Conservation (phyloP, 805 yeast genomes). For the Lipomyces mesembrius region DNA sequence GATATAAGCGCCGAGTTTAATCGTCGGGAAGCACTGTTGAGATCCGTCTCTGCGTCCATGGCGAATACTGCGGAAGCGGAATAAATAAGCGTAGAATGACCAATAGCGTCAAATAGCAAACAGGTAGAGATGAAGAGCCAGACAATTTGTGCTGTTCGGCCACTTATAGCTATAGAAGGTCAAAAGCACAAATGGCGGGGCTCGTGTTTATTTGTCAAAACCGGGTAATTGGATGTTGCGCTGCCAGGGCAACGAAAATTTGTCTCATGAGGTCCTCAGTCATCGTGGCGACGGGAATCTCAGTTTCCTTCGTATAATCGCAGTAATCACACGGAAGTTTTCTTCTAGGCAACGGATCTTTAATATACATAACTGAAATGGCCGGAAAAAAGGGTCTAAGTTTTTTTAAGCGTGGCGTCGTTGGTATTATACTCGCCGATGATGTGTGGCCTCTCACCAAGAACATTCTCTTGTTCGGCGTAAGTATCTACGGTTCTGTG, state of each 20-base stretch:
- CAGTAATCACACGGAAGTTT: neutral
- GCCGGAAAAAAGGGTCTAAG: constrained; percentile 11
- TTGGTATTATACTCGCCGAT: constrained; percentile 20
- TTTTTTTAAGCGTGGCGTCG: constrained; percentile 9
- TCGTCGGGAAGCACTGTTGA: constrained; percentile 28
- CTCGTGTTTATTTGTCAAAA: neutral
- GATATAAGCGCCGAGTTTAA: constrained; percentile 29
- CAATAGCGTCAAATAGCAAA: neutral
- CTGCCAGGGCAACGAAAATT: constrained; percentile 3
- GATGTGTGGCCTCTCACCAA: constrained; percentile 31
- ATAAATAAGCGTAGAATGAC: neutral
- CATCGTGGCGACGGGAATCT: neutral
- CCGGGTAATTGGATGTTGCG: neutral
- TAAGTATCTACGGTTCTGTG: constrained; percentile 9
- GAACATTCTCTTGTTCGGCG: constrained; percentile 26
- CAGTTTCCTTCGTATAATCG: neutral
- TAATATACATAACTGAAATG: constrained; percentile 16
- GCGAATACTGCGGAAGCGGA: neutral
- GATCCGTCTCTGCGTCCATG: constrained; percentile 36
- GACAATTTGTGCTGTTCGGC: neutral
- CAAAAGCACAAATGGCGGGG: neutral
- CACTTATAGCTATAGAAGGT: no score
- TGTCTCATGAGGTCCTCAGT: neutral
- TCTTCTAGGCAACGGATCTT: neutral
- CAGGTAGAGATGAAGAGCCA: neutral